phyloP scores from a whole-genome alignment of 306 rosid species.

The Dalbergia cultrata region DNA sequence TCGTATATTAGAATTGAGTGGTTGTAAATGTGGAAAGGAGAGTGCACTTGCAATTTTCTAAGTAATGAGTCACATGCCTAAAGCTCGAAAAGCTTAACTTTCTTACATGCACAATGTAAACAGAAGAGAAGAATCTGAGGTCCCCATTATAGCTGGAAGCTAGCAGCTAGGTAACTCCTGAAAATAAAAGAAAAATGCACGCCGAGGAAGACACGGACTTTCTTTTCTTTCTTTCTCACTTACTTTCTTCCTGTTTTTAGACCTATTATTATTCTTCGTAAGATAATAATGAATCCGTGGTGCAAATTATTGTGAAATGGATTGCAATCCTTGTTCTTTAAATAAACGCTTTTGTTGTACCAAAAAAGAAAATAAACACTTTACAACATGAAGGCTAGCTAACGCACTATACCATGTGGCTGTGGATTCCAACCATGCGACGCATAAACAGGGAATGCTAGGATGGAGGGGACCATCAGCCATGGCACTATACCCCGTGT shows the following conservation, averaged over 20 bases:
- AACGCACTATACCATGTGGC: conserved; percentile 27
- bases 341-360: background rate
- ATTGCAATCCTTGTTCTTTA: background rate
- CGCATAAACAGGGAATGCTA: background rate
- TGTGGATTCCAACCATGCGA: conserved; percentile 51
- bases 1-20: conserved; percentile 24
- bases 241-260: background rate
- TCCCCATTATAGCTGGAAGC: conserved; percentile 11
- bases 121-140: conserved; percentile 27
- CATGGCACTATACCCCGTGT: no score
- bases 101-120: background rate
- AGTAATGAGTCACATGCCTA: conserved; percentile 18
- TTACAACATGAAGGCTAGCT: background rate
- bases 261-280: background rate
- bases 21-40: conserved; percentile 20
- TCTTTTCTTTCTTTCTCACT: background rate
- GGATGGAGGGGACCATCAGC: background rate
- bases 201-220: background rate
- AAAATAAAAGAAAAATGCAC: background rate
- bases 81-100: conserved; percentile 30
- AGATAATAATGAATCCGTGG: background rate
- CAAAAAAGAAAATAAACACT: background rate
- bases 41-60: conserved; percentile 10
- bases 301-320: background rate
- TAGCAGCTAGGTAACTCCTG: conserved; percentile 9